Conservation (phyloP, 2,329 filamentous ascomycete genomes). For the Fusarium siculi region DNA sequence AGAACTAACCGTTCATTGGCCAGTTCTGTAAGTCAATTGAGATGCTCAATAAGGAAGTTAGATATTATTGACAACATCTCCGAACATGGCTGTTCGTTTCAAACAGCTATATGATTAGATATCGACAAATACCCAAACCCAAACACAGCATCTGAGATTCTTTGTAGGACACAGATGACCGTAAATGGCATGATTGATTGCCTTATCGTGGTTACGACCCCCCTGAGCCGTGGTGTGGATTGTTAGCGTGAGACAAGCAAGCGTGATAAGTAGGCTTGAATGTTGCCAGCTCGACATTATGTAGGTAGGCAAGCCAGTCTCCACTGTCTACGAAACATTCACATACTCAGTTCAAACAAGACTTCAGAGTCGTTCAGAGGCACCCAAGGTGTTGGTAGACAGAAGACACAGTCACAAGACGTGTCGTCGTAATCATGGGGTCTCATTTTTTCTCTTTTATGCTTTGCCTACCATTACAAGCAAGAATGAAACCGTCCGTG, state of each 20-base stretch:
- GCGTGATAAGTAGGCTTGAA: background rate
- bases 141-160: background rate
- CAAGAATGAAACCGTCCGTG: constrained; percentile 53
- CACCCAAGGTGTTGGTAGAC: constrained; percentile 35
- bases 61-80: too few species aligned
- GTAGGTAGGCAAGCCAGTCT: background rate
- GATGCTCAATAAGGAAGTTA: background rate
- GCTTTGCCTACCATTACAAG: constrained; percentile 53
- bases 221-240: background rate
- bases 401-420: constrained; percentile 36
- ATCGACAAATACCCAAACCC: background rate
- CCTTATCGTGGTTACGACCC: background rate
- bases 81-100: background rate
- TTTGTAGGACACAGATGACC: background rate
- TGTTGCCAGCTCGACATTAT: background rate
- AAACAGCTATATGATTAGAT: background rate
- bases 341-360: background rate
- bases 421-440: constrained; percentile 48
- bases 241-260: background rate
- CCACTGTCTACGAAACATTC: background rate
- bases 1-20: background rate
- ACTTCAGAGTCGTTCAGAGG: background rate
- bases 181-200: background rate
- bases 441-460: constrained; percentile 51
- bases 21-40: too few species aligned